Percentiles rank a stretch among this genome's conserved stretches.
Evolutionary conservation across 306 rosid genomes (phyloP).

Genomic region (Corylus heterophylla): DNA sequence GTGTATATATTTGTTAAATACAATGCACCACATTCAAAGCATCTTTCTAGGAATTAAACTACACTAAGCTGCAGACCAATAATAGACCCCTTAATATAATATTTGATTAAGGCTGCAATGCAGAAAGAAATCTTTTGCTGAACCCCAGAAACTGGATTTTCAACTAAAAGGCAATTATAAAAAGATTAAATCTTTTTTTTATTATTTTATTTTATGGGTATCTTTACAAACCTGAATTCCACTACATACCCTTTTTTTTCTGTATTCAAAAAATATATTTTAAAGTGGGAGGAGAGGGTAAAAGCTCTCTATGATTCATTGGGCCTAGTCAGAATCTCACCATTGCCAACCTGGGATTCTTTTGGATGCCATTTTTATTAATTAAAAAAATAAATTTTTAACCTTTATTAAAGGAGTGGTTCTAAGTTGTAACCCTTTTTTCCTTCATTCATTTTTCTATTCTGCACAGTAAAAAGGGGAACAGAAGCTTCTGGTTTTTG

Average conservation of each 20-base stretch:
- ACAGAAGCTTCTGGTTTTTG: slow-evolving; percentile 56
- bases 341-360: slow-evolving; percentile 84
- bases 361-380: slow-evolving; percentile 38
- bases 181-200: slow-evolving; percentile 29
- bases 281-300: slow-evolving; percentile 59
- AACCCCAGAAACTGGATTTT: slow-evolving; percentile 60
- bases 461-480: slow-evolving; percentile 39
- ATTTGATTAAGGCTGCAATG: slow-evolving; percentile 38
- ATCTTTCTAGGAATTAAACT: slow-evolving; percentile 61
- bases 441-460: slow-evolving; percentile 9
- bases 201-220: slow-evolving; percentile 30
- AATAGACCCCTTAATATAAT: slow-evolving; percentile 49
- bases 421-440: slow-evolving; percentile 45
- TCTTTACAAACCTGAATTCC: slow-evolving; percentile 90
- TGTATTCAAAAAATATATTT: slow-evolving; percentile 29
- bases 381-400: not conserved
- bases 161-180: slow-evolving; percentile 47
- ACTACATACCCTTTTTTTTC: slow-evolving; percentile 52
- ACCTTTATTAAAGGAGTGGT: slow-evolving; percentile 32
- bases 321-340: slow-evolving; percentile 96
- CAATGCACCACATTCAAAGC: slow-evolving; percentile 66
- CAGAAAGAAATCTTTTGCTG: slow-evolving; percentile 49
- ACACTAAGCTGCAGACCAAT: slow-evolving; percentile 56
- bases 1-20: slow-evolving; percentile 23
- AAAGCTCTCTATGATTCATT: slow-evolving; percentile 61